These are phyloP conservation scores for Silene vulgaris DNA, from an alignment of 179 eudicot species.

Conservation along the genomic window DNA sequence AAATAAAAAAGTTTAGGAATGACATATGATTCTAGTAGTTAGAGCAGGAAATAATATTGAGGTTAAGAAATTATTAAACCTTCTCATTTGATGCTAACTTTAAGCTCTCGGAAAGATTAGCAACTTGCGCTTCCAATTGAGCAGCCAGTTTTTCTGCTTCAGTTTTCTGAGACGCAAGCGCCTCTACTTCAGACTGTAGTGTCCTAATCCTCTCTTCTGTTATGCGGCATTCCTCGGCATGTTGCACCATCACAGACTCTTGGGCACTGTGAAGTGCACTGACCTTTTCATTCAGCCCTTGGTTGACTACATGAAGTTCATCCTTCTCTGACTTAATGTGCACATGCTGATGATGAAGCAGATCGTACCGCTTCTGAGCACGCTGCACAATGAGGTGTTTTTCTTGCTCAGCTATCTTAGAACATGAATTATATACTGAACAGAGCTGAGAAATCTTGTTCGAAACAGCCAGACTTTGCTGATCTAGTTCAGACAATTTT, in stretches of 20 bases:
- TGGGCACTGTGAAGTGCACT: conserved; percentile 62
- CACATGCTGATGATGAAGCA: conserved; percentile 44
- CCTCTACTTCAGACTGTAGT: conserved; percentile 61
- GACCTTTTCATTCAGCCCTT: conserved; percentile 51
- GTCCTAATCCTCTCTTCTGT: conserved; percentile 65
- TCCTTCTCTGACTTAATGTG: conserved; percentile 55
- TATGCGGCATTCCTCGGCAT: conserved; percentile 76
- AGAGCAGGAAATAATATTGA: background rate
- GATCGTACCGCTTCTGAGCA: conserved; percentile 50
- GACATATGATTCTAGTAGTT: background rate
- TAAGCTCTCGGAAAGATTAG: conserved; percentile 46
- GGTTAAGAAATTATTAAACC: conserved; percentile 35
- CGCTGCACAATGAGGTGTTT: conserved; percentile 43
- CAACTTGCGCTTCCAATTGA: conserved; percentile 51
- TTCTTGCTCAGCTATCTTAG: conserved; percentile 47
- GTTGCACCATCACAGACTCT: conserved; percentile 75
- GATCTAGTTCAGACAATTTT: conserved; percentile 53
- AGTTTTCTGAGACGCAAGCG: conserved; percentile 47
- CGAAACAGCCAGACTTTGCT: conserved; percentile 51
- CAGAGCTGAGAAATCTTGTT: conserved; percentile 51
- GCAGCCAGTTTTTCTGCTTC: conserved; percentile 47
- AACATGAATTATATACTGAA: conserved; percentile 43
- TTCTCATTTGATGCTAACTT: conserved; percentile 50
- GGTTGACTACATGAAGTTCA: conserved; percentile 43
- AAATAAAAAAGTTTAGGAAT: conserved; percentile 10